phyloP scores from a whole-genome alignment of 202 grass and related monocot species.

The Sporobolus alterniflorus region DNA sequence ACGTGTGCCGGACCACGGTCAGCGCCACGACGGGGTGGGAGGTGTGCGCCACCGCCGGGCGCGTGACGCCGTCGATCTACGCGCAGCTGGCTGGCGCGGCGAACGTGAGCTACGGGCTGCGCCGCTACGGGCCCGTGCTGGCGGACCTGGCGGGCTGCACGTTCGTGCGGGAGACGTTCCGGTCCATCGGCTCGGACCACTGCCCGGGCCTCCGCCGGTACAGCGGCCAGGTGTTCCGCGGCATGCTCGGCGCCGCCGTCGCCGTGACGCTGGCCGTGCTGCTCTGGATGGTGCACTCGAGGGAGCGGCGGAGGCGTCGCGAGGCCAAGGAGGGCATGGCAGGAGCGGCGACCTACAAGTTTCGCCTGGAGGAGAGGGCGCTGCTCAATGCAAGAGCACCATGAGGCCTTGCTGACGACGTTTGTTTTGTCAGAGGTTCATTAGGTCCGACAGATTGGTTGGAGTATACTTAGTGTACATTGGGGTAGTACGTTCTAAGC shows the following conservation, averaged over 20 bases:
- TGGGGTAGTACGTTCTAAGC: no score
- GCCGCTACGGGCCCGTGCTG: constrained; percentile 60
- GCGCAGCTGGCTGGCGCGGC: constrained; percentile 46
- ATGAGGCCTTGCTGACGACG: constrained; percentile 23
- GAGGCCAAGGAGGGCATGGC: constrained; percentile 26
- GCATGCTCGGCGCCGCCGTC: constrained; percentile 46
- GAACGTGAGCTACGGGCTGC: constrained; percentile 64
- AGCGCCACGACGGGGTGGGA: constrained; percentile 21
- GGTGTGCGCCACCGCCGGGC: constrained; percentile 58
- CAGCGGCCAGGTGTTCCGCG: constrained; percentile 62
- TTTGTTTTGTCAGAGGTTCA: no score
- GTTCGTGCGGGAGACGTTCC: constrained; percentile 70
- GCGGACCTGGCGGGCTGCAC: constrained; percentile 65
- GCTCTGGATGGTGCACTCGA: constrained; percentile 57
- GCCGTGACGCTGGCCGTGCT: constrained; percentile 53
- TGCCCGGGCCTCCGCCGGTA: constrained; percentile 60
- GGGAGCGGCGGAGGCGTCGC: constrained; percentile 46
- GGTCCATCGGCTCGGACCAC: constrained; percentile 45
- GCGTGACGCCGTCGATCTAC: constrained; percentile 70
- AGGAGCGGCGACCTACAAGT: constrained; percentile 10
- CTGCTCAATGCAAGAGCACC: constrained; percentile 25
- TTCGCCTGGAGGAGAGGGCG: constrained; percentile 38
- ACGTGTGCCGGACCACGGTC: constrained; percentile 32
- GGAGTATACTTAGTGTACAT: no score
- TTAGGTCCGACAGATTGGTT: no score